Evolutionary conservation across 805 yeast species (phyloP), one percentile per base, ranked within the genome.

Genomic region (Torulaspora delbrueckii): DNA sequence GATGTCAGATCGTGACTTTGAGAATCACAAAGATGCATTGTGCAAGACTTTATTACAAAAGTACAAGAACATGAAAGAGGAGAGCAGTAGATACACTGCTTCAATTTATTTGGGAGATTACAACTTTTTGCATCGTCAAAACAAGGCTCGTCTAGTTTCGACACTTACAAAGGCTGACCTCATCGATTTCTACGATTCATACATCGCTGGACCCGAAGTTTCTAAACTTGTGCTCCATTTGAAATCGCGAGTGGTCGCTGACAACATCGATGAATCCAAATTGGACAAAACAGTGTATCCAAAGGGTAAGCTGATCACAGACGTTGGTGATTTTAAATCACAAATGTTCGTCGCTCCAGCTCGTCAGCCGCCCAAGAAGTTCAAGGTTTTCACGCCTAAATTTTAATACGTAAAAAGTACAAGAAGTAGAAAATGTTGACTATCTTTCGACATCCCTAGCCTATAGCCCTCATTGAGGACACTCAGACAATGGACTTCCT

Each of bases 51-150:
- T 86, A 54, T 66, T 78, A 34, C 86, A 85, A 57, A 86, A 84
- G 56, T 72, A 77, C 56, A 87, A 86, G 67, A 89, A 88, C 55
- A 71, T 90, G 66, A 69, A 71, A 44, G 96, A 91, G 61, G 98
- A 93, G 66, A 73, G 78, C 40, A 59, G 69, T 8, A 70, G 82
- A 55, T 82, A 78, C 63, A 81, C 88, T 78, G 71, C 75, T 43
- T 73, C 79, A 10, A 84, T 93, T 46, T 77, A 78, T 25, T 73
- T 79, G 46, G 96, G 96, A 5, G 84, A 72, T 65, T 90, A 84
- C 59, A 87, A 91, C 61, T 91, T 88, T 66, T 66, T 72, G 30
- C 73, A 77, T 43, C 72, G 79, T 47, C 76, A 71, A 31, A 67
- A 70, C 37, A 82, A 82, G 47, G 88, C 86, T 5, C 72, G 73